phyloP scores from a whole-genome alignment of 1,284 basidiomycete genomes.

The Tausonia pullulans region DNA sequence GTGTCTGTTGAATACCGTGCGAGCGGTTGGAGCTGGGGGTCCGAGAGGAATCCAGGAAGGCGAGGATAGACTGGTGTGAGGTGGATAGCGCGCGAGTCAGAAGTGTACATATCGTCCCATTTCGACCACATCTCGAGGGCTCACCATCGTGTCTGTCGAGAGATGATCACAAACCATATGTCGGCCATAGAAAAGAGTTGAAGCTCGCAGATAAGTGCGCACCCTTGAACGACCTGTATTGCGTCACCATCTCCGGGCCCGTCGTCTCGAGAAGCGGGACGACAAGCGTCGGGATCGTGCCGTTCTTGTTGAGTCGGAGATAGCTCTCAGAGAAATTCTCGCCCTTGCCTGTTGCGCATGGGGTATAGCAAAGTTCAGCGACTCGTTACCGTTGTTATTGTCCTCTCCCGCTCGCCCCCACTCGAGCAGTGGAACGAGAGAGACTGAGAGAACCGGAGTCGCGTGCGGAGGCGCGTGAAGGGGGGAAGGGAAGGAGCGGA shows the following conservation, averaged over 20 bases:
- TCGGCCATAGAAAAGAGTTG: too few relatives aligned
- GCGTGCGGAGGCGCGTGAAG: not conserved
- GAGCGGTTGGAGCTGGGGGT: constrained; percentile 49
- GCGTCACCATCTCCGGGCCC: constrained; percentile 56
- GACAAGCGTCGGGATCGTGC: constrained; percentile 71
- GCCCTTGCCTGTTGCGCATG: constrained; percentile 30
- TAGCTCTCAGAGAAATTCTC: constrained; percentile 41
- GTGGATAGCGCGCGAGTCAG: not conserved
- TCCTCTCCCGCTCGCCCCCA: too few relatives aligned
- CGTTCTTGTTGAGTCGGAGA: constrained; percentile 64
- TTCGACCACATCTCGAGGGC: too few relatives aligned
- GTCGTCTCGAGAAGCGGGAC: constrained; percentile 67
- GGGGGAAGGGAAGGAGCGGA: not conserved
- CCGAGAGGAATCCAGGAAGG: constrained; percentile 71
- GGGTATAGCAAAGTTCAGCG: not conserved
- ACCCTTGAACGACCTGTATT: constrained; percentile 68
- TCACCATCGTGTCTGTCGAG: too few relatives aligned
- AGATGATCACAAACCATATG: too few relatives aligned
- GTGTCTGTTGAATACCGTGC: constrained; percentile 47
- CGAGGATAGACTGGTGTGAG: constrained; percentile 50
- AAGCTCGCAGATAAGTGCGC: too few relatives aligned
- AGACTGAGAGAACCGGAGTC: not conserved
- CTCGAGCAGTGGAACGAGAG: not conserved
- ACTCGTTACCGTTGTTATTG: too few relatives aligned
- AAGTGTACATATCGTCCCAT: not conserved